Percentiles rank a stretch among this genome's conserved stretches.
Conservation (phyloP, 2,329 filamentous ascomycete genomes). For the Beauveria caledonica region DNA sequence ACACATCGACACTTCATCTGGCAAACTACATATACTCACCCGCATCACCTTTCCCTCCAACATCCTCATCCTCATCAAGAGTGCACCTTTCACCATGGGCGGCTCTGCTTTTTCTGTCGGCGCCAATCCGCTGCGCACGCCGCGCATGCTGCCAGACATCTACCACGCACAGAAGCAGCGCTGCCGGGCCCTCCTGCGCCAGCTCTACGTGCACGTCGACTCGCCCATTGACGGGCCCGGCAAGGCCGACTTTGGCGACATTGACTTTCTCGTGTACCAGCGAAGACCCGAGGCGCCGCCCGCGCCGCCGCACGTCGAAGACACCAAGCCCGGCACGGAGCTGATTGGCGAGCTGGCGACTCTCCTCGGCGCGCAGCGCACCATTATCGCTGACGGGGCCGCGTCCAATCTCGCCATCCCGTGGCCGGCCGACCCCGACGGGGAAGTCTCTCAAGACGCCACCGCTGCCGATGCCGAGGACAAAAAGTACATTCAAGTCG, state of each 20-base stretch:
- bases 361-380: slow-evolving; percentile 37
- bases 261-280: slow-evolving; percentile 58
- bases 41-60: neutral
- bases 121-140: slow-evolving; percentile 44
- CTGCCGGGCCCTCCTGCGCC: slow-evolving; percentile 37
- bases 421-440: slow-evolving; percentile 33
- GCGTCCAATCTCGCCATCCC: slow-evolving; percentile 46
- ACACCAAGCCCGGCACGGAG: slow-evolving; percentile 9
- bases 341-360: slow-evolving; percentile 24
- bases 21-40: neutral
- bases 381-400: slow-evolving; percentile 20
- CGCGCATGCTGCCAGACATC: slow-evolving; percentile 53
- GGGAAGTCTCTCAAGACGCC: neutral
- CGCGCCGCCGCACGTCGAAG: neutral
- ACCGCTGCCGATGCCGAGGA: neutral
- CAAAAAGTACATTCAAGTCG: slow-evolving; percentile 55
- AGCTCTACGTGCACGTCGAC: slow-evolving; percentile 46
- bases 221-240: slow-evolving; percentile 60
- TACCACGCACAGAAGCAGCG: slow-evolving; percentile 45
- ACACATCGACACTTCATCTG: neutral
- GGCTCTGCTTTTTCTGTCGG: slow-evolving; percentile 49
- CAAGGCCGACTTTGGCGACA: slow-evolving; percentile 61
- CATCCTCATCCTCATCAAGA: neutral
- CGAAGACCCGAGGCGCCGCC: slow-evolving; percentile 18
- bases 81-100: slow-evolving; percentile 44